phyloP scores from a whole-genome alignment of 345 rosid genomes.

The Boechera stricta region DNA sequence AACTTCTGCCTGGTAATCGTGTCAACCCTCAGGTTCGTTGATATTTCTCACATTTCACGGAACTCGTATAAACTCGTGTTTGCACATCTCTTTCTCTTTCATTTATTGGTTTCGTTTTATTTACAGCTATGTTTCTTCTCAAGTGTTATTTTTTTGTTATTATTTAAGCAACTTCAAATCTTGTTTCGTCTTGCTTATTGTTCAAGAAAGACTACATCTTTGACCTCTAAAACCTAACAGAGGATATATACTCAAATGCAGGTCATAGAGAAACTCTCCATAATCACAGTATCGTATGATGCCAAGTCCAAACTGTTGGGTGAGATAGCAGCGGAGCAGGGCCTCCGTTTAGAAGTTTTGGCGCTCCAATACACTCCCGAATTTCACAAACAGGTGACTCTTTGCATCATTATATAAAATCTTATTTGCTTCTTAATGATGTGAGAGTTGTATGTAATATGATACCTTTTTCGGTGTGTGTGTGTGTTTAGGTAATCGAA shows the following conservation, averaged over 20 bases:
- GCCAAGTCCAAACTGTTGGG: slow-evolving; percentile 56
- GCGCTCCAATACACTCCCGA: slow-evolving; percentile 61
- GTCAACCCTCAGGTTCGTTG: slow-evolving; percentile 65
- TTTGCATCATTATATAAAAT: not conserved
- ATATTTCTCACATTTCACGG: not conserved
- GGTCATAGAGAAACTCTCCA: slow-evolving; percentile 64
- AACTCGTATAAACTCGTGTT: not conserved
- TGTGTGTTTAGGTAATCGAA: slow-evolving; percentile 16
- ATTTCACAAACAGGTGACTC: slow-evolving; percentile 24
- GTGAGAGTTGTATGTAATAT: not conserved
- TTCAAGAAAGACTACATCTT: slow-evolving; percentile 2
- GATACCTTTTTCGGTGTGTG: not conserved
- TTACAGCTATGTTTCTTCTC: no score
- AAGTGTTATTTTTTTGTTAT: not conserved
- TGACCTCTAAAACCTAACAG: not conserved
- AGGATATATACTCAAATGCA: slow-evolving; percentile 28
- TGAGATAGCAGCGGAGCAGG: slow-evolving; percentile 57
- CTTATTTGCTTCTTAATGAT: not conserved
- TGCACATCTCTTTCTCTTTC: no score
- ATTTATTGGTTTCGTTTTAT: no score
- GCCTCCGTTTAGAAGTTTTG: slow-evolving; percentile 47
- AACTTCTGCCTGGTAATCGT: slow-evolving; percentile 63
- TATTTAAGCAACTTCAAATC: not conserved
- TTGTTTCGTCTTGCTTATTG: not conserved
- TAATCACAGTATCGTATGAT: slow-evolving; percentile 55